Base-by-base conservation (phyloP, 2,329 filamentous ascomycete genomes). In the Colletotrichum siamense region DNA sequence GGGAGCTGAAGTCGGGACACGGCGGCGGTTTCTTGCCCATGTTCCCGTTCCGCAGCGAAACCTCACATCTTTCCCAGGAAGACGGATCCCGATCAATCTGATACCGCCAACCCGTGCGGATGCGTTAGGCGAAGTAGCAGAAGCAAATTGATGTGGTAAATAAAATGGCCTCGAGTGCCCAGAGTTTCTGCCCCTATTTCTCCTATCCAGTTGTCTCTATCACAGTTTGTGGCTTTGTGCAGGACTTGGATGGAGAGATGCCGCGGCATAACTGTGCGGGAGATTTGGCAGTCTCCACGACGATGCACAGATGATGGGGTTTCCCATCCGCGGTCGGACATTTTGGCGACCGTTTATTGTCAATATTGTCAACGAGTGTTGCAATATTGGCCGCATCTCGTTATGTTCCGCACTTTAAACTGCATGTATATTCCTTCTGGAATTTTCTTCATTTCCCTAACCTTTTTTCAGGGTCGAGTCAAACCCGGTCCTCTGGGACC, bases 41-140 rank as follows among this genome's bases (percentile, higher is more conserved):
- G 73, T 74, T 49, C 59, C 32, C 49, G 30, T 49, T 64, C 63
- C 44, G 44, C 44, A 49, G n/a, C 44, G 69, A 73, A 64, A 64
- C 63, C 62, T 34, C 62, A 12, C 22, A 30, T 34, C 55, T 28
- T 52, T 24, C n/a, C 39, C 44, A 22, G 64, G 64, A 10, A 55
- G 52, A 24, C 26, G 36, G 62, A 34, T 76, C 44, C 44, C 44
- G 44, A 49, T 49, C 73, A 76, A 76, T 59, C 63, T 76, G 69
- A 72, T 55, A 73, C 69, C 36, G 57, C 34, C 57, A 44, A 69
- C 52, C 63, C 69, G 64, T 55, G 63, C 73, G 39, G 30, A 10
- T 30, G 73, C 64, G 39, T 49, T 59, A 73, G 62, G 73, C 73
- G 63, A 76, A 57, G 73, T 76, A 57, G 63, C 69, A 76, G 63